Base-by-base conservation (phyloP, 345 rosid genomes). In the Geranium brycei region DNA sequence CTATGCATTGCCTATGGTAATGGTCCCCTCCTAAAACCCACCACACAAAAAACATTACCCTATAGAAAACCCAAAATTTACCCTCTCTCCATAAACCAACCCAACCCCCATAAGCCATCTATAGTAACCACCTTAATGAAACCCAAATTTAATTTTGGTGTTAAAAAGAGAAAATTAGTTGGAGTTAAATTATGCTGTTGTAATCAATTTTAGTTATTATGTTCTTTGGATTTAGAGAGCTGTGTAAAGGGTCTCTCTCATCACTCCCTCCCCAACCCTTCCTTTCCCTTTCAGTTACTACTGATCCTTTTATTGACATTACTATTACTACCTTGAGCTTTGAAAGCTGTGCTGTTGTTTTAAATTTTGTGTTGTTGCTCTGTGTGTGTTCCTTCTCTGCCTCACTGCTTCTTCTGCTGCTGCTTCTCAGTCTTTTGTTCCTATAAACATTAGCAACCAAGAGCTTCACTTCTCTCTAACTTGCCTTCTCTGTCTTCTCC, bases 221-320 rank as follows among this genome's bases (percentile, higher is more conserved):
- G 18, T 17, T 17, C 28, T 12, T 58, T 19, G 16, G 19, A 58
- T 58, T 10, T 7, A 35, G 58, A 61, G 62, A 67, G 69, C 58
- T 62, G 19, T 57, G 60, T 35, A 35, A 35, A 35, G 41, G 41
- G 41, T 35, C 41, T 4, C 41, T 35, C 41, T 23, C 28, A 23
- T 23, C 28, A 23, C 28, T 23, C 28, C 28, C 28, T 23, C 28
- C 28, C 2, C 28, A 23, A 23, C 28, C 41, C 41, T 35, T 64
- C 71, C 84, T 74, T 71, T 81, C 84, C 74, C 81, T 81, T 80
- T 83, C 86, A 64, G 19, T 64, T 58, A 31, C 62, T 66, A 53
- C 62, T 38, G 32, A 59, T 62, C 80, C 69, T 59, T 70, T 74
- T 78, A 69, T 68, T 73, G 63, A 76, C 77, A 75, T 75, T 78